Base-by-base conservation (phyloP, 1,284 basidiomycete species). In the Cryptococcus jaspeensis region DNA sequence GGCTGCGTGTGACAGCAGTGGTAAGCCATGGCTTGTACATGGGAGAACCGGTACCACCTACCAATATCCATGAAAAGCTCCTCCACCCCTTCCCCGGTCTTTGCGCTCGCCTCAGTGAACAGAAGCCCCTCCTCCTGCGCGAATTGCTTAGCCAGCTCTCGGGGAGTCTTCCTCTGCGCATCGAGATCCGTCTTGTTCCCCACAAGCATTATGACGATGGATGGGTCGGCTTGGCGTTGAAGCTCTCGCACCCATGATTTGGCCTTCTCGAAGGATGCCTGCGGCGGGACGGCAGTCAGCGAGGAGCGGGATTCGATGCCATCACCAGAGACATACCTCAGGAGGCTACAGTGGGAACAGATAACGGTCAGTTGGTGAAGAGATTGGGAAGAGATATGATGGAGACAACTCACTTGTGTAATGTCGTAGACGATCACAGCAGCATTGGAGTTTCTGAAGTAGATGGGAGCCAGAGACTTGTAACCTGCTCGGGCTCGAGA, bases 381-480 rank as follows among this genome's bases (percentile, higher is more conserved):
- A 12, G 50, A 20, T 52, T 8, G 8, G 23, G 53, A 1, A 18
- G 40, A 23, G 4, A 32, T 22, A 35, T 39, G 9, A 50, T 46
- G 23, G 9, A 5, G 43, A 53, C 5, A 53, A 39, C 72, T 61
- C 59, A 75, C 74, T 58, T 93, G 90, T 15, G 91, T 94, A 55
- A 99, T 88, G 76, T 99, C 95, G 79, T 98, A 99, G 28, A 98
- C 94, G 32, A 99, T 95, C 38, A 98, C 92, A 43, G 94, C 95
- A 7, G 95, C 95, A 77, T 98, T 94, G 11, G 95, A 94, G 70
- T 99, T 97, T 72, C 95, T 89, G 78, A 98, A 99, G 80, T 99
- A 99, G 87, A 94, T 95, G 49, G 92, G 92, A 43, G 92, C 91
- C 20, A 79, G 71, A 18, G 73, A 75, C 59, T 75, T 75, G 65